Conservation (phyloP, 2,329 filamentous ascomycete genomes). For the Sporothrix mexicana region DNA sequence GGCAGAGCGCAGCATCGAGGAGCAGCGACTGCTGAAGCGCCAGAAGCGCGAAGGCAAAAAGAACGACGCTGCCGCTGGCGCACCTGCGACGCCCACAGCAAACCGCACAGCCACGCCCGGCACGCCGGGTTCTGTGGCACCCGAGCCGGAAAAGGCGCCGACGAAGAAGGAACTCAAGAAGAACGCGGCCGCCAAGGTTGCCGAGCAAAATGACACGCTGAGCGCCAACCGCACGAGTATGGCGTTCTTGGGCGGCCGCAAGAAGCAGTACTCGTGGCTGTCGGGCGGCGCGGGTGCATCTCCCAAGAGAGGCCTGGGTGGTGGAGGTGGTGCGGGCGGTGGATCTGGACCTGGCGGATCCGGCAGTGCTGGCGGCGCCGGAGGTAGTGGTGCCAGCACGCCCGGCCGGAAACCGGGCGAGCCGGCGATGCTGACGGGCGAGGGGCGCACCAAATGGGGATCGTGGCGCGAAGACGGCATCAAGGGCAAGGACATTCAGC, state of each 20-base stretch:
- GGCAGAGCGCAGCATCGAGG: conserved; percentile 73
- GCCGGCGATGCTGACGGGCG: conserved; percentile 57
- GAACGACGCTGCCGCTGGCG: conserved; percentile 51
- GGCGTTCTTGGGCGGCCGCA: conserved; percentile 66
- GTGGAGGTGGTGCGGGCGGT: conserved; percentile 45
- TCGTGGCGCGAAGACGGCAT: conserved; percentile 78
- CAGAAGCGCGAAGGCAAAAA: conserved; percentile 66
- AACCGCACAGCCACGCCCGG: conserved; percentile 60
- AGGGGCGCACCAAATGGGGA: conserved; percentile 70
- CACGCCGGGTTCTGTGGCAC: conserved; percentile 66
- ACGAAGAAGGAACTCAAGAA: conserved; percentile 87
- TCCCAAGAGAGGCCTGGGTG: conserved; percentile 48
- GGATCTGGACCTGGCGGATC: conserved; percentile 38
- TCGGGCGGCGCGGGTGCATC: conserved; percentile 60
- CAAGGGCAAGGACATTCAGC: conserved; percentile 78
- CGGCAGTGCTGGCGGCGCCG: neutral
- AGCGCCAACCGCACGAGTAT: conserved; percentile 83
- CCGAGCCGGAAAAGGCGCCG: conserved; percentile 70
- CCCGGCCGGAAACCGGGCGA: conserved; percentile 42
- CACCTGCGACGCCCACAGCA: conserved; percentile 55
- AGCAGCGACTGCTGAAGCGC: conserved; percentile 71
- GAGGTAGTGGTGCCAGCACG: conserved; percentile 29
- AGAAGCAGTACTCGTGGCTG: conserved; percentile 81
- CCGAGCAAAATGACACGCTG: conserved; percentile 77
- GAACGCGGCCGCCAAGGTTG: conserved; percentile 76